phyloP scores from a whole-genome alignment of 1,284 basidiomycete genomes.

The Apiotrichum mycotoxinovorans region DNA sequence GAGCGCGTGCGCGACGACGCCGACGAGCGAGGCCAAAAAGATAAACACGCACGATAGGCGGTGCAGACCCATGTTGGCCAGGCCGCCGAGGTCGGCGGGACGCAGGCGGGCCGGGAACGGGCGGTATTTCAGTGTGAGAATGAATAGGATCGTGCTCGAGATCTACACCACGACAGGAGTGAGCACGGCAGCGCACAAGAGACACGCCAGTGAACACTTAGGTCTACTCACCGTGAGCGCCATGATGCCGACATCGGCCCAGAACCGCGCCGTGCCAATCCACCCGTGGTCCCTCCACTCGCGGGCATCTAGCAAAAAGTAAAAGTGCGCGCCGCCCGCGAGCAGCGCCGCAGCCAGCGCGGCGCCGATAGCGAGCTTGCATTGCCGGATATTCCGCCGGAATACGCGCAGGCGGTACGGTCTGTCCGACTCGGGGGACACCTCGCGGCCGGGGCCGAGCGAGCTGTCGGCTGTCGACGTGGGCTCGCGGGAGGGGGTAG shows the following conservation, averaged over 20 bases:
- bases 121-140: conserved; percentile 27
- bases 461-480: not conserved
- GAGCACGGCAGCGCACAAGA: too few relatives aligned
- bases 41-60: conserved; percentile 5
- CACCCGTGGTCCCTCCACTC: not conserved
- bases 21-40: conserved; percentile 7
- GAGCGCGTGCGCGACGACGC: conserved; percentile 20
- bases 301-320: not conserved
- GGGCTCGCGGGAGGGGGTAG: too few relatives aligned
- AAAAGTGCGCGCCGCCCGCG: not conserved
- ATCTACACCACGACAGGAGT: not conserved
- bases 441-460: not conserved
- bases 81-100: conserved; percentile 14
- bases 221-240: not conserved
- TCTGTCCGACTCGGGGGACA: conserved; percentile 1
- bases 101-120: conserved; percentile 24
- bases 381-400: conserved; percentile 10
- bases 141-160: conserved; percentile 4
- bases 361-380: conserved; percentile 7
- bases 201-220: not conserved
- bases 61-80: conserved; percentile 18
- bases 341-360: not conserved
- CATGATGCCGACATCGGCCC: not conserved
- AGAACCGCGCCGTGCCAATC: conserved; percentile 4
- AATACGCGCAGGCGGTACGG: conserved; percentile 9